phyloP scores from a whole-genome alignment of 768 basidiomycete genomes.

The Mycena chlorophos region DNA sequence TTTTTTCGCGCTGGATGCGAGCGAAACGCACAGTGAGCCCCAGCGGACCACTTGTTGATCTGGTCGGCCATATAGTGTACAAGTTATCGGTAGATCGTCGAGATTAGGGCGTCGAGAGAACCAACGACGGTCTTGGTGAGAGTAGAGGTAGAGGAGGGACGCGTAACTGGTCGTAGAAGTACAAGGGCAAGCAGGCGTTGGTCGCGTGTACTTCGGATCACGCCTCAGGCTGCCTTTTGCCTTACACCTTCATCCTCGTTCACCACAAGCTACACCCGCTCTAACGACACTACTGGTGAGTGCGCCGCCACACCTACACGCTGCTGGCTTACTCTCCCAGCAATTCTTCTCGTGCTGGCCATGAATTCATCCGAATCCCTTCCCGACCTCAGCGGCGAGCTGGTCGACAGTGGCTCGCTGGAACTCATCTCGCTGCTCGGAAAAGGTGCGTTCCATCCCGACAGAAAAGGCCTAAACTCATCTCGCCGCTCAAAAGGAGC shows the following conservation, averaged over 20 bases:
- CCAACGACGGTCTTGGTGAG: too few species aligned
- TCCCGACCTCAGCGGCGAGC: slow-evolving; percentile 14
- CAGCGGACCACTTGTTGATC: slow-evolving; percentile 45
- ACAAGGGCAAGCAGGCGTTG: too few species aligned
- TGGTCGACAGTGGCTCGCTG: slow-evolving; percentile 45
- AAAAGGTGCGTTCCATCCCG: slow-evolving; percentile 24
- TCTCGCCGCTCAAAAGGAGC: slow-evolving; percentile 36
- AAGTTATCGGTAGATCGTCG: too few species aligned
- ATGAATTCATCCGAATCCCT: not conserved
- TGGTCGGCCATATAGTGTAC: slow-evolving; percentile 29
- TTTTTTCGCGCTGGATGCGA: not conserved
- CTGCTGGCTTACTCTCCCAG: not conserved
- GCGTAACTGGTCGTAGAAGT: too few species aligned
- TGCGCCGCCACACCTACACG: not conserved
- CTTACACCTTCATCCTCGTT: too few species aligned
- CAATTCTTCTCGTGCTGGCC: not conserved
- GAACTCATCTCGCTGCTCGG: slow-evolving; percentile 47
- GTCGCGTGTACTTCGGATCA: too few species aligned
- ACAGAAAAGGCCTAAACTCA: slow-evolving; percentile 33
- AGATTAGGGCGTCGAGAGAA: too few species aligned
- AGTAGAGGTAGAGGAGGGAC: too few species aligned
- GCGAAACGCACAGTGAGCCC: slow-evolving; percentile 41
- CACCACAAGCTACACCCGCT: too few species aligned
- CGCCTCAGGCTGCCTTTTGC: too few species aligned
- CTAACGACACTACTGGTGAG: too few species aligned